Conservation (phyloP, 768 basidiomycete species). For the Russula sp. region DNA sequence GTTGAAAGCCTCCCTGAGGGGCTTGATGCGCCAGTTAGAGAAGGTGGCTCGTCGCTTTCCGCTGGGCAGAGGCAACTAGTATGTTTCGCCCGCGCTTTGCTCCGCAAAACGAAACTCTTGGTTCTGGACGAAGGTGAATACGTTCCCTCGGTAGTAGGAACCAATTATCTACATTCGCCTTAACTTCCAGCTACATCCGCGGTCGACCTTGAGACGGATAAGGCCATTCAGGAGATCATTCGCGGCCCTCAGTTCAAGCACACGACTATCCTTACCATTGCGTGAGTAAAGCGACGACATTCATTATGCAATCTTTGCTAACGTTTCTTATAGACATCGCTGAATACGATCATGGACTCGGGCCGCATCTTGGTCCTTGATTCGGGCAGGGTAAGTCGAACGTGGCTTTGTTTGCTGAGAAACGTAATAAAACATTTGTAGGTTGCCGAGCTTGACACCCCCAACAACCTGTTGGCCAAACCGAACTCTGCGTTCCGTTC, state of each 20-base stretch:
- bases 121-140: slow-evolving; percentile 85
- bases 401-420: not conserved
- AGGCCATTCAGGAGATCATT: slow-evolving; percentile 84
- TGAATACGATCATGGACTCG: slow-evolving; percentile 83
- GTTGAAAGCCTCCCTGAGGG: slow-evolving; percentile 62
- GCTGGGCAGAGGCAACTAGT: slow-evolving; percentile 84
- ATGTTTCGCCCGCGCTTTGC: slow-evolving; percentile 82
- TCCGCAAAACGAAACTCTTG: slow-evolving; percentile 82
- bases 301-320: slow-evolving; percentile 1
- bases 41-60: slow-evolving; percentile 79
- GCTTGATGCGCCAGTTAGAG: slow-evolving; percentile 69
- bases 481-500: slow-evolving; percentile 56
- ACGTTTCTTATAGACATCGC: slow-evolving; percentile 51
- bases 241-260: slow-evolving; percentile 71
- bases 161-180: slow-evolving; percentile 16
- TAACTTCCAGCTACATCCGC: slow-evolving; percentile 68
- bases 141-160: not conserved
- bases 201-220: slow-evolving; percentile 88
- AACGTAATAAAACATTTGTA: slow-evolving; percentile 31
- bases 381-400: slow-evolving; percentile 55
- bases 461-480: slow-evolving; percentile 59
- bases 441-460: slow-evolving; percentile 80
- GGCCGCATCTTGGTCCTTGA: slow-evolving; percentile 81
- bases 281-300: slow-evolving; percentile 48
- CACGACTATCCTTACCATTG: slow-evolving; percentile 84